Percentiles rank a stretch among this genome's conserved stretches.
Conservation (phyloP, 192 early-diverging fungal species). For the Coemansia umbellata region DNA sequence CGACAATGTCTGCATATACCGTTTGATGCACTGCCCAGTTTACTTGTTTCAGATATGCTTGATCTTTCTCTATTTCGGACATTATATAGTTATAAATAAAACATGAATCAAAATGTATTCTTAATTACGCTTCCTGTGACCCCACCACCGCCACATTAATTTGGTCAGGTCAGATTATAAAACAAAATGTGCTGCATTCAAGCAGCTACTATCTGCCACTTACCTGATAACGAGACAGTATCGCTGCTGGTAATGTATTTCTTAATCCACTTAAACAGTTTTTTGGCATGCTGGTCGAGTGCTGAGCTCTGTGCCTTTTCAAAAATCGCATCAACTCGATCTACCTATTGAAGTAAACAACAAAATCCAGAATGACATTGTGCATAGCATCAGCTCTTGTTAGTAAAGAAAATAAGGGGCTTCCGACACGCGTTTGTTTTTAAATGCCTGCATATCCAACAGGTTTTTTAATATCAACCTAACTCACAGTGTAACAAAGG, state of each 20-base stretch:
- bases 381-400: not conserved
- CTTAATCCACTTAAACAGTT: conserved; percentile 24
- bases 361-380: not conserved
- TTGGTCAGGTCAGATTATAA: no score
- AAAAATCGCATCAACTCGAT: conserved; percentile 16
- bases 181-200: no score
- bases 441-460: not conserved
- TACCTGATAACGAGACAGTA: conserved; percentile 15
- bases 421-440: not conserved
- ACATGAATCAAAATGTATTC: no score
- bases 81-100: no score
- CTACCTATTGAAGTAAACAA: conserved; percentile 21
- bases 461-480: not conserved
- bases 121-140: no score
- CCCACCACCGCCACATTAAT: no score
- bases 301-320: conserved; percentile 25
- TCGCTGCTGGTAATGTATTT: not conserved
- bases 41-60: conserved; percentile 32
- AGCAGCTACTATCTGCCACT: no score
- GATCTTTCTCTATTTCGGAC: conserved; percentile 32
- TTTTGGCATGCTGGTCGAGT: conserved; percentile 33
- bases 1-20: conserved; percentile 23
- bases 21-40: conserved; percentile 35
- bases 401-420: no score
- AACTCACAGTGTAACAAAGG: no score